phyloP scores from a whole-genome alignment of 2,329 filamentous ascomycete genomes.

The Penicillium sp. region DNA sequence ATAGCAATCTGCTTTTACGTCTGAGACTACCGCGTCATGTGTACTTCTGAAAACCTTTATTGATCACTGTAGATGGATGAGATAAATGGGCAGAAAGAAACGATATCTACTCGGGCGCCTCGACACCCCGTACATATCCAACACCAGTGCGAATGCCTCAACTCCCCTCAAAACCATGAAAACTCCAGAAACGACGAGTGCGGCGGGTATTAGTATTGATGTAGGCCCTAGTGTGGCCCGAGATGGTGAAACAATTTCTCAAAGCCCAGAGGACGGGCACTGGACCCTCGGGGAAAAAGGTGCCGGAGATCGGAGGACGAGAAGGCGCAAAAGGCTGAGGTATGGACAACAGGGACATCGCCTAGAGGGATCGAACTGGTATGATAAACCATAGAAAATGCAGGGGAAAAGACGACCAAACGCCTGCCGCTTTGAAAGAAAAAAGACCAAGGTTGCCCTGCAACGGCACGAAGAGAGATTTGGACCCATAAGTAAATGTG shows the following conservation, averaged over 20 bases:
- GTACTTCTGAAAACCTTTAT: not conserved
- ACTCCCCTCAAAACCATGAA: not conserved
- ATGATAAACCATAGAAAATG: not conserved
- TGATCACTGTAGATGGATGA: constrained; percentile 1
- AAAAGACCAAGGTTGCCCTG: constrained; percentile 47
- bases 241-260: not conserved
- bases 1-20: not conserved
- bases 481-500: not conserved
- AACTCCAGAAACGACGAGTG: constrained; percentile 3
- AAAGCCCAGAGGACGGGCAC: not conserved
- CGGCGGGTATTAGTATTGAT: constrained; percentile 22
- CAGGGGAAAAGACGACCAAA: not conserved
- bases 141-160: not conserved
- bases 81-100: not conserved
- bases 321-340: not conserved
- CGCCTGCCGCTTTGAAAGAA: constrained; percentile 41
- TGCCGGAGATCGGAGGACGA: not conserved
- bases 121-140: constrained; percentile 4
- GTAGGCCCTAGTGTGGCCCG: not conserved
- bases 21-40: not conserved
- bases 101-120: constrained; percentile 1
- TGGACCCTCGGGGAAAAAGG: not conserved
- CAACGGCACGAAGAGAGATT: not conserved
- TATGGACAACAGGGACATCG: constrained; percentile 6
- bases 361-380: not conserved